Evolutionary conservation across 2,329 filamentous ascomycete species (phyloP), one percentile per base, ranked within the genome.

Genomic region (Fusarium sororula): DNA sequence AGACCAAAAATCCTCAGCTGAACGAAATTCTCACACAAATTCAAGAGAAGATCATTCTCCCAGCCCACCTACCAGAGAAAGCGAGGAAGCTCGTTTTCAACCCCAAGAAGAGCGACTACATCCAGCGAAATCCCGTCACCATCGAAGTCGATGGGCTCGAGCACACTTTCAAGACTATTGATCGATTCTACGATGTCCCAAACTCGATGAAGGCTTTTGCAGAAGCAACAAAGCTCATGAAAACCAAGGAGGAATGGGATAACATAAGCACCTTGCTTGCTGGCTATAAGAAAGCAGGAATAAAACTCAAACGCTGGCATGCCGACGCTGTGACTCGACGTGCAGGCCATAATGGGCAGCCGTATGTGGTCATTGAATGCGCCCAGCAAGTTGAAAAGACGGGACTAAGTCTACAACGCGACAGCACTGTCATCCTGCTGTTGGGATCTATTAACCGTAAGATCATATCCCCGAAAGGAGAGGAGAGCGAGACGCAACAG

Each of bases 41-140:
- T 78, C 89, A 90, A 72, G 82, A 86, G 51, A 87, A 88, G 74
- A 86, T 91, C 80, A 88, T 93, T 79, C 82, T 93, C 47, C 90
- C 90, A n/a, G 82, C 85, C 38, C 88, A 90, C 78, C 87, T 93
- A 35, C 84, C 86, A 28, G 65, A 79, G 35, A 81, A 82, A 57
- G 87, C 92, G 81, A 87, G 85, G 75, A 84, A 87, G 74, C 84
- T 88, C 67, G 81, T 93, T 75, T 87, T 85, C 82, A 82, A 84
- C 66, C 72, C 78, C 20, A 85, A 84, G 70, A 83, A 86, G 80
- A 82, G 84, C 72, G 81, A 85, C 72, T 81, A 81, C 66, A 85
- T 92, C 45, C 82, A 87, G 67, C 81, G 83, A 41, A 88, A 91
- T 78, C 88, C 89, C 42, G 84, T 91, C 69, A 83, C 84, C 68